phyloP scores from a whole-genome alignment of 208 protist species.

The Phytomonas sp. region DNA sequence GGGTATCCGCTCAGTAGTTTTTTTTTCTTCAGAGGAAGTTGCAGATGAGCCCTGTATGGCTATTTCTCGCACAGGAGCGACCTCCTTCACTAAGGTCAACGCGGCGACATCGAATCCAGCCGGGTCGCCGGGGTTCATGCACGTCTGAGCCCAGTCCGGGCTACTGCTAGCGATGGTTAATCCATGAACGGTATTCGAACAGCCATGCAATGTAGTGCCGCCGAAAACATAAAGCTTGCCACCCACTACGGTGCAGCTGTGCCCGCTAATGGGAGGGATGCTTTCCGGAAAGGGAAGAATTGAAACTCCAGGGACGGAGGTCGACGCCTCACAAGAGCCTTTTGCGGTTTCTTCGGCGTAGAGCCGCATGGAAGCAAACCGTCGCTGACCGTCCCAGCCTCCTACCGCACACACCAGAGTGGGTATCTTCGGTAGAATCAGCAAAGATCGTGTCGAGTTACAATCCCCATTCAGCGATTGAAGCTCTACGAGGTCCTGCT shows the following conservation, averaged over 20 bases:
- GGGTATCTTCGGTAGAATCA: constrained; percentile 10
- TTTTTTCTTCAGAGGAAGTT: background rate
- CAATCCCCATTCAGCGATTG: background rate
- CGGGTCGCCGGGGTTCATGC: background rate
- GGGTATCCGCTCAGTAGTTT: background rate
- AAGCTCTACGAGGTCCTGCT: background rate
- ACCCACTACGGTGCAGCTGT: constrained; percentile 26
- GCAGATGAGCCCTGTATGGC: background rate
- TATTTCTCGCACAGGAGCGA: background rate
- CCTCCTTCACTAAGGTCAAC: background rate
- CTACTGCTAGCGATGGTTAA: constrained; percentile 15
- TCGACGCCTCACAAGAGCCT: background rate
- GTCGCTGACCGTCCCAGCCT: constrained; percentile 39
- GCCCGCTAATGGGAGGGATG: constrained; percentile 17
- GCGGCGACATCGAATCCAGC: background rate
- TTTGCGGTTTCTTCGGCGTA: constrained; percentile 13
- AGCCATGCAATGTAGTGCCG: constrained; percentile 30
- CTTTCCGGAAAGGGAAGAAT: constrained; percentile 1
- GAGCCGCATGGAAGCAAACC: constrained; percentile 20
- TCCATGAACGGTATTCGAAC: constrained; percentile 3
- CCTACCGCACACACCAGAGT: constrained; percentile 30
- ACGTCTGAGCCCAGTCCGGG: background rate
- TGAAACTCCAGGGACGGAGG: constrained; percentile 5
- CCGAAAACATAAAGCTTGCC: constrained; percentile 53
- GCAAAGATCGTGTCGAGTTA: background rate